Evolutionary conservation across 768 basidiomycete genomes (phyloP).

Genomic region (Boletus bicolor): DNA sequence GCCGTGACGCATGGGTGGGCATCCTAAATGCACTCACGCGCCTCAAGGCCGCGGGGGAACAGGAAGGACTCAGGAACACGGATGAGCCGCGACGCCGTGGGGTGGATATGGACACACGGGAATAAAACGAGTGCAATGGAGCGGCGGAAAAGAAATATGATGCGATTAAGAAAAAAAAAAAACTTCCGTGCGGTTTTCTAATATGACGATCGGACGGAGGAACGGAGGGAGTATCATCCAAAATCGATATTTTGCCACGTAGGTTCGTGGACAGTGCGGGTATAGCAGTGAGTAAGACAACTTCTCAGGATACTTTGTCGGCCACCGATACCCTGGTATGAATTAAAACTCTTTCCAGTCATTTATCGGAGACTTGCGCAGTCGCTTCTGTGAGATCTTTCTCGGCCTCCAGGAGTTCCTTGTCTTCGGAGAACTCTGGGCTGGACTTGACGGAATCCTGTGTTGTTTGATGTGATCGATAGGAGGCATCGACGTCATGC

Average conservation of each 20-base stretch:
- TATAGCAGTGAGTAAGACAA: conserved; percentile 5
- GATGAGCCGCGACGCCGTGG: conserved; percentile 13
- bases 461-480: conserved; percentile 1
- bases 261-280: conserved; percentile 17
- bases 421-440: conserved; percentile 31
- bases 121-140: conserved; percentile 10
- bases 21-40: conserved; percentile 65
- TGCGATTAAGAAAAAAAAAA: conserved; percentile 1
- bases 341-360: conserved; percentile 9
- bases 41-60: conserved; percentile 48
- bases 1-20: conserved; percentile 75
- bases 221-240: not conserved
- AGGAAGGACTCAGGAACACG: conserved; percentile 12
- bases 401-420: conserved; percentile 55
- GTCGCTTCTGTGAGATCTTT: conserved; percentile 52
- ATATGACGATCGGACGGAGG: conserved; percentile 15
- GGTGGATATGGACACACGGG: conserved; percentile 20
- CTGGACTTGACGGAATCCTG: conserved; percentile 30
- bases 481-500: conserved; percentile 16
- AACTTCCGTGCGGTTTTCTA: conserved; percentile 21
- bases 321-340: conserved; percentile 17
- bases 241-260: not conserved
- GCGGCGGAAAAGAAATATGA: conserved; percentile 4
- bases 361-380: conserved; percentile 32
- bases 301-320: conserved; percentile 20